These are phyloP conservation scores for Physcomitrium patens DNA, from an alignment of 225 moss, liverwort and hornwort species.

Conservation along the genomic window DNA sequence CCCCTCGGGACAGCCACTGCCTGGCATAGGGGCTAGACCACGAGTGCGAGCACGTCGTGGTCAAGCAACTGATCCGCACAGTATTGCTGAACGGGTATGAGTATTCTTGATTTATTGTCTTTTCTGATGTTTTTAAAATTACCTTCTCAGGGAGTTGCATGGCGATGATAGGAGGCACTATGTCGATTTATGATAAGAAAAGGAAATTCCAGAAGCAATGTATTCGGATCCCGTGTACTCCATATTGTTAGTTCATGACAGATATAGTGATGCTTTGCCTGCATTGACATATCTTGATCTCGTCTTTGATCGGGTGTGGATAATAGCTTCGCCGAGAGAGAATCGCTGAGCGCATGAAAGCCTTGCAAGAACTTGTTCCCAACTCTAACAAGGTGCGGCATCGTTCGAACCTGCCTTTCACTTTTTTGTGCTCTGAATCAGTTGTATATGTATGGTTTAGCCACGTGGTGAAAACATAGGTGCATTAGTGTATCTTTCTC, in stretches of 20 bases:
- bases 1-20: slow-evolving; percentile 59
- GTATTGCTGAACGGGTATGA: slow-evolving; percentile 97
- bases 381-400: slow-evolving; percentile 86
- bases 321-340: slow-evolving; percentile 90
- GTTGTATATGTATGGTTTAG: background rate
- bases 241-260: background rate
- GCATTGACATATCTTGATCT: slow-evolving; percentile 19
- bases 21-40: slow-evolving; percentile 79
- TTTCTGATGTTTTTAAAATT: background rate
- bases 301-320: slow-evolving; percentile 28
- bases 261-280: slow-evolving; percentile 4
- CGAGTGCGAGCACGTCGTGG: slow-evolving; percentile 98
- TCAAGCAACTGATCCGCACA: slow-evolving; percentile 99
- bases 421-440: background rate
- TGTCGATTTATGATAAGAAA: background rate
- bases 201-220: background rate
- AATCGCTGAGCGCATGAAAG: slow-evolving; percentile 99
- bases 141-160: no score
- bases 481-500: background rate
- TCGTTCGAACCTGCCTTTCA: background rate
- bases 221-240: slow-evolving; percentile 3
- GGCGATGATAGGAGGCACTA: background rate
- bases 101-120: slow-evolving; percentile 3
- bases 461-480: no score
- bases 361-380: slow-evolving; percentile 95